Evolutionary conservation across 768 basidiomycete species (phyloP).

Genomic region (Fomitopsis pulvina): DNA sequence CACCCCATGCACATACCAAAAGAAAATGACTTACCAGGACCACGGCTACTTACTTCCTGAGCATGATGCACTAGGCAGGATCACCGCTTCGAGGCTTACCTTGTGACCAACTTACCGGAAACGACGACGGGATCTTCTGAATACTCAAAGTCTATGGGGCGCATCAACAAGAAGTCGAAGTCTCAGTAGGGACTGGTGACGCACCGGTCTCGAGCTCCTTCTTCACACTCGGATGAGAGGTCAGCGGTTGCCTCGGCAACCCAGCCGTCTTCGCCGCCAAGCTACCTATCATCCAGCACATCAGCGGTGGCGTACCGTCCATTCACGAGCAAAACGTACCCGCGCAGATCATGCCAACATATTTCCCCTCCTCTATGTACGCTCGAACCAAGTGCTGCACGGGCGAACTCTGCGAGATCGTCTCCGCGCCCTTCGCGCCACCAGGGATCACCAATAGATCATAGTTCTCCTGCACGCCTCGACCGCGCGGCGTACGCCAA

Average conservation of each 20-base stretch:
- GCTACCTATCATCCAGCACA: conserved; percentile 59
- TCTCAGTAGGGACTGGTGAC: conserved; percentile 7
- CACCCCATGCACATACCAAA: no score
- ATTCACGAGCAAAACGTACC: conserved; percentile 50
- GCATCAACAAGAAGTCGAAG: background rate
- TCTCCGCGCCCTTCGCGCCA: conserved; percentile 72
- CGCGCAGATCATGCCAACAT: conserved; percentile 83
- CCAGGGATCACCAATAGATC: conserved; percentile 74
- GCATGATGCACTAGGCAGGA: no score
- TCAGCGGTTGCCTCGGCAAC: conserved; percentile 57
- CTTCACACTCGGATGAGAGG: conserved; percentile 74
- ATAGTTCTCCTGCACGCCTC: conserved; percentile 44
- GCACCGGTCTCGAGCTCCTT: conserved; percentile 47
- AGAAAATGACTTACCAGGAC: conserved; percentile 56
- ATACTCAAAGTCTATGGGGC: conserved; percentile 71
- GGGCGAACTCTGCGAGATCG: conserved; percentile 48
- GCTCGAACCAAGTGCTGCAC: conserved; percentile 60
- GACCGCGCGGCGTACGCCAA: background rate
- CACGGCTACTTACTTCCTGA: conserved; percentile 41
- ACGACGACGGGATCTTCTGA: conserved; percentile 68
- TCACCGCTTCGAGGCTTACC: conserved; percentile 48
- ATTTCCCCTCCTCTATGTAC: conserved; percentile 47
- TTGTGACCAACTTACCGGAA: conserved; percentile 70
- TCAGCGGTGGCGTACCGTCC: no score
- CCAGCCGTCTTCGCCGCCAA: conserved; percentile 58